Evolutionary conservation across 2,329 filamentous ascomycete species (phyloP).

Genomic region (Anisogramma anomala): DNA sequence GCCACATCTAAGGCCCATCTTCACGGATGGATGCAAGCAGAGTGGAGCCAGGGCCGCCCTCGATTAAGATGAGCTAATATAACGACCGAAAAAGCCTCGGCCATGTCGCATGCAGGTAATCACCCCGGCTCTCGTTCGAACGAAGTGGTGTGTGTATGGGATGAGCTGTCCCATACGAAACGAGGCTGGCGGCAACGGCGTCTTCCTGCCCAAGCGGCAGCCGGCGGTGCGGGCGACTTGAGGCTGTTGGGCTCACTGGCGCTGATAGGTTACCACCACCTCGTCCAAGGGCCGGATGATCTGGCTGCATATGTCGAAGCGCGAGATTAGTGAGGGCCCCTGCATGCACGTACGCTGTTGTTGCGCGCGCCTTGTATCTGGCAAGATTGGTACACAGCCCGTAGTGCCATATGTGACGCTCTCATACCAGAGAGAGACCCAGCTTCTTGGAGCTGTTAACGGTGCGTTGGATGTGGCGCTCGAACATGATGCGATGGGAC

Average conservation of each 20-base stretch:
- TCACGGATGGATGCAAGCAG: slow-evolving; percentile 20
- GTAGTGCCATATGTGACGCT: too few relatives aligned
- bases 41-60: slow-evolving; percentile 16
- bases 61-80: too few relatives aligned
- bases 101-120: slow-evolving; percentile 22
- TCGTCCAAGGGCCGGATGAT: slow-evolving; percentile 9
- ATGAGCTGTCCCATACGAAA: slow-evolving; percentile 39
- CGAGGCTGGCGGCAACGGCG: slow-evolving; percentile 32
- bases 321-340: slow-evolving; percentile 2
- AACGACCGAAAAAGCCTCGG: slow-evolving; percentile 1
- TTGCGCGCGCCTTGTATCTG: too few relatives aligned
- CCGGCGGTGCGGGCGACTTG: slow-evolving; percentile 17
- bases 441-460: too few relatives aligned
- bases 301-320: slow-evolving; percentile 8
- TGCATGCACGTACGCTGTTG: slow-evolving; percentile 6
- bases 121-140: slow-evolving; percentile 16
- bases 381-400: too few relatives aligned
- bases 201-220: slow-evolving; percentile 38
- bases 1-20: too few relatives aligned
- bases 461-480: too few relatives aligned
- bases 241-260: slow-evolving; percentile 23
- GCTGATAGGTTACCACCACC: slow-evolving; percentile 21
- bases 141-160: slow-evolving; percentile 6
- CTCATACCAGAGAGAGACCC: too few relatives aligned
- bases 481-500: too few relatives aligned